Conservation (phyloP, 1,284 basidiomycete species). For the Psilocybe mexicana region DNA sequence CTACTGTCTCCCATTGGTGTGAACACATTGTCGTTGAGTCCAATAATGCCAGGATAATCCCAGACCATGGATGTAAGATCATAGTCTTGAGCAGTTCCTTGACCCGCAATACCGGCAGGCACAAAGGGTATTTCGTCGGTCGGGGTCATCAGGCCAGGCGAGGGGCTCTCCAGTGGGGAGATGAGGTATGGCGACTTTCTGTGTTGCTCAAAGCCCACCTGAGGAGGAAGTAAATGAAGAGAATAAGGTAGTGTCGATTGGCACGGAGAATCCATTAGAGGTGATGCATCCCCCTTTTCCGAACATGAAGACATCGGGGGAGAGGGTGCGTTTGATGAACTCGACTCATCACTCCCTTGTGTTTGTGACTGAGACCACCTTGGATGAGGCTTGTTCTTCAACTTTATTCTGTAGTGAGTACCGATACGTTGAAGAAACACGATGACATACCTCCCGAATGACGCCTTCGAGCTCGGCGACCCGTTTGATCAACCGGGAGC, state of each 20-base stretch:
- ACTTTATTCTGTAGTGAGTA: constrained; percentile 27
- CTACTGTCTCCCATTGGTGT: constrained; percentile 24
- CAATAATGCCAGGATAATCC: constrained; percentile 35
- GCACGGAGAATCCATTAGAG: constrained; percentile 1
- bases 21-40: constrained; percentile 27
- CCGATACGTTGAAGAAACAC: neutral
- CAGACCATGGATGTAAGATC: constrained; percentile 45
- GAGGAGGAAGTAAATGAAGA: constrained; percentile 19
- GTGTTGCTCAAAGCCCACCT: constrained; percentile 20
- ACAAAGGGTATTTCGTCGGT: constrained; percentile 40
- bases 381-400: constrained; percentile 75
- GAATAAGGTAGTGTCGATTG: constrained; percentile 17
- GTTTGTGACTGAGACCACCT: constrained; percentile 51
- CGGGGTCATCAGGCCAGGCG: constrained; percentile 40
- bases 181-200: constrained; percentile 29
- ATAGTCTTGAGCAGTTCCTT: constrained; percentile 30
- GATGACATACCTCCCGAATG: constrained; percentile 63
- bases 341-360: constrained; percentile 21
- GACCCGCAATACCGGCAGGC: constrained; percentile 28
- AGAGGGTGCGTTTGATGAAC: constrained; percentile 29
- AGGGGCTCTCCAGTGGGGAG: constrained; percentile 40
- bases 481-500: constrained; percentile 65
- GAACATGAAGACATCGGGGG: constrained; percentile 29
- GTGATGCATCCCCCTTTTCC: constrained; percentile 26
- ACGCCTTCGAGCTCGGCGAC: constrained; percentile 84